Conservation (phyloP, 2,329 filamentous ascomycete species). For the Emmonsiellopsis sp. region DNA sequence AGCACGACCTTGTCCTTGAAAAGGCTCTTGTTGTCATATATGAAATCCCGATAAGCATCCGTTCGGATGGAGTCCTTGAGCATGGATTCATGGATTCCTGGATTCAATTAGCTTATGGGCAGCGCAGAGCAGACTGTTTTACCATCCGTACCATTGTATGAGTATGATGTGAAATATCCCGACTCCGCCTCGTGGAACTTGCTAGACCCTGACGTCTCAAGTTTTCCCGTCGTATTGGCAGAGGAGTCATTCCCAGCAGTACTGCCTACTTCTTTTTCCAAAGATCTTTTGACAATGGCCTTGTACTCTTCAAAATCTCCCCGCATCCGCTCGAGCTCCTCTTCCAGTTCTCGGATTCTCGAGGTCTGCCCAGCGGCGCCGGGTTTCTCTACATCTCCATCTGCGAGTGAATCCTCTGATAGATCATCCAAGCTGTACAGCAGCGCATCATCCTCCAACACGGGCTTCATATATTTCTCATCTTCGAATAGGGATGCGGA, state of each 20-base stretch:
- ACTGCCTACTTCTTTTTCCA: constrained; percentile 56
- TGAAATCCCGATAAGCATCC: constrained; percentile 87
- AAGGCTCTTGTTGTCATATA: constrained; percentile 80
- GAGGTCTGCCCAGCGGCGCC: constrained; percentile 23
- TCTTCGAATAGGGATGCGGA: constrained; percentile 56
- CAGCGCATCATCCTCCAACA: constrained; percentile 79
- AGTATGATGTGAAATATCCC: constrained; percentile 56
- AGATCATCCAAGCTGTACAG: constrained; percentile 82
- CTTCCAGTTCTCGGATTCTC: constrained; percentile 50
- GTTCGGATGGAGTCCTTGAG: constrained; percentile 82
- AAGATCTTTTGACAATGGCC: constrained; percentile 54
- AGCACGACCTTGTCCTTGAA: constrained; percentile 81
- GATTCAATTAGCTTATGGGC: constrained; percentile 7
- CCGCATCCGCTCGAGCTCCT: constrained; percentile 50
- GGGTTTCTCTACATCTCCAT: neutral
- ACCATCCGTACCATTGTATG: constrained; percentile 52
- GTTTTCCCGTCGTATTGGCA: constrained; percentile 17
- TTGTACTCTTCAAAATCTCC: constrained; percentile 58
- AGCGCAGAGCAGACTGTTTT: neutral
- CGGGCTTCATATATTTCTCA: constrained; percentile 72
- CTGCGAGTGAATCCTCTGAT: constrained; percentile 14
- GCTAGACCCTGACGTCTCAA: constrained; percentile 9
- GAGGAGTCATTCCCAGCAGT: constrained; percentile 15
- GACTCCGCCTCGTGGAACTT: constrained; percentile 45
- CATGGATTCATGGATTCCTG: constrained; percentile 92